Base-by-base conservation (phyloP, 2,329 filamentous ascomycete genomes). In the Fusarium drepaniforme region DNA sequence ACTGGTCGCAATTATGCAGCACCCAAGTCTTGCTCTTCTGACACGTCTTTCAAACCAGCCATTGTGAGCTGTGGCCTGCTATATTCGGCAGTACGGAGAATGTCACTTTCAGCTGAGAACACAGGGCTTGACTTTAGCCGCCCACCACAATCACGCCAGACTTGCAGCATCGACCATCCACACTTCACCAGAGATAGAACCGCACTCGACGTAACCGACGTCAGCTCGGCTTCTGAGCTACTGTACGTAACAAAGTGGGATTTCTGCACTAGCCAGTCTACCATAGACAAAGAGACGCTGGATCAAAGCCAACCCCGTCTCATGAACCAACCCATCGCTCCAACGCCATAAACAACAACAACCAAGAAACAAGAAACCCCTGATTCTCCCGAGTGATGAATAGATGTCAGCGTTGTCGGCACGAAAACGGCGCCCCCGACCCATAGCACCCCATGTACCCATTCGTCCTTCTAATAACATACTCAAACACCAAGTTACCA, bases 241-340 rank as follows among this genome's bases (percentile, higher is more conserved):
- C 44, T 49, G 44, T 28, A 49, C 15, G 12, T 40, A 68, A 38
- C 38, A 38, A 51, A 30, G 21, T 35, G 61, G 21, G 59, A 72
- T 69, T 68, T 73, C 62, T 64, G 67, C 42, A 44, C 51, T 69
- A 25, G 42, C 49, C 60, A 58, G 57, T 68, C 68, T 72, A 72
- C 53, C 33, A 46, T 65, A 61, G 60, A 44, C 30, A 46, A 51
- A 51, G 58, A 61, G 62, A 42, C 42, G 46, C 49, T 25, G 46
- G 33, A 62, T 58, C 53, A 49, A 64, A 53, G 38, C 49, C 49
- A 37, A 68, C 65, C 38, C 53, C 60, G 64, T 57, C 71, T 61
- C 62, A 64, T 58, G 58, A 68, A 62, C 57, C 60, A 65, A 64
- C 53, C 59, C 42, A 67, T 72, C 49, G 37, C 68, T 57, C 60